Conservation (phyloP, 495 filamentous ascomycete species). For the Podospora appendiculata region DNA sequence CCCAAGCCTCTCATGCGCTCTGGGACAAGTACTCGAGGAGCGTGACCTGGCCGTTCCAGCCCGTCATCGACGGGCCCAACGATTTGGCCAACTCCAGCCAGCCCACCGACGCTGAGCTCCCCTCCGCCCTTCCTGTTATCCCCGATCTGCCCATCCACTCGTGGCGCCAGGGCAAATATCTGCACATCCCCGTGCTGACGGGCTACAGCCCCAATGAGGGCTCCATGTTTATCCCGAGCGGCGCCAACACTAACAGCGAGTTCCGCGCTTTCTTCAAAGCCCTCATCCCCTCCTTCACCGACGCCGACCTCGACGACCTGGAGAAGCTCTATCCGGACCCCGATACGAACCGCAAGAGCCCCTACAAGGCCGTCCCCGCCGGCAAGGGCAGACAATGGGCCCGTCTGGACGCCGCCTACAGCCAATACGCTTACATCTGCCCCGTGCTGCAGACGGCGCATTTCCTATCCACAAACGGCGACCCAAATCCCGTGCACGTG, state of each 20-base stretch:
- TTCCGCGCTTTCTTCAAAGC: conserved; percentile 48
- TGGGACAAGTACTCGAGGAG: conserved; percentile 46
- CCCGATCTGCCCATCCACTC: conserved; percentile 47
- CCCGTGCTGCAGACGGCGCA: conserved; percentile 56
- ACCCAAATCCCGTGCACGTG: conserved; percentile 35
- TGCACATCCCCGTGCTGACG: conserved; percentile 54
- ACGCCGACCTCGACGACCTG: conserved; percentile 40
- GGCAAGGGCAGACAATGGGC: conserved; percentile 48
- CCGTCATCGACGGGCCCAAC: conserved; percentile 51
- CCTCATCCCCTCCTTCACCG: conserved; percentile 45
- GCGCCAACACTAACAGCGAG: conserved; percentile 33
- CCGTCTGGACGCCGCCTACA: conserved; percentile 55
- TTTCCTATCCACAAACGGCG: conserved; percentile 28
- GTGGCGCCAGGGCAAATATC: conserved; percentile 43
- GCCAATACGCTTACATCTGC: conserved; percentile 59
- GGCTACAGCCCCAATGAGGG: conserved; percentile 64
- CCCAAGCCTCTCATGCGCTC: conserved; percentile 40
- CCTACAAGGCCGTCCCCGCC: conserved; percentile 20
- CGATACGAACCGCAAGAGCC: conserved; percentile 15
- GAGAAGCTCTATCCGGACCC: conserved; percentile 53
- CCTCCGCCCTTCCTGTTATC: conserved; percentile 33
- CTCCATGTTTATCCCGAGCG: conserved; percentile 46
- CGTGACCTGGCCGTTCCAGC: conserved; percentile 61
- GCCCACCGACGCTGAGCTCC: neutral
- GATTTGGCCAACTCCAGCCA: conserved; percentile 15